These are phyloP conservation scores for Verticillium isaacii DNA, from an alignment of 2,329 filamentous ascomycete genomes.

Conservation along the genomic window DNA sequence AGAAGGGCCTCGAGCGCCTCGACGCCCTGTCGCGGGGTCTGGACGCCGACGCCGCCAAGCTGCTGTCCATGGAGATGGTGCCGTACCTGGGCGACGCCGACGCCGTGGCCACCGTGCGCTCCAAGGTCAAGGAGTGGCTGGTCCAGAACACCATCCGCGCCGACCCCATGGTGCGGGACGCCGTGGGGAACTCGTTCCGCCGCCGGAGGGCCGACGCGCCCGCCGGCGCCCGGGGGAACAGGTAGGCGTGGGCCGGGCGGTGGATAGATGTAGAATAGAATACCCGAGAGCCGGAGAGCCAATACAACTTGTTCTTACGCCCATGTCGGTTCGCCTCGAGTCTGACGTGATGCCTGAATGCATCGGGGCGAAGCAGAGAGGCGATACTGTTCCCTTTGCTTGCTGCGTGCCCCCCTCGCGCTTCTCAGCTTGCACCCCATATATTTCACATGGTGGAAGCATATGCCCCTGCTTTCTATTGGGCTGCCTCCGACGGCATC, in stretches of 20 bases:
- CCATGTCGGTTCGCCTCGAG: no score
- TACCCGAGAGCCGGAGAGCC: background rate
- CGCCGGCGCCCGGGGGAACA: conserved; percentile 52
- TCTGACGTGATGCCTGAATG: no score
- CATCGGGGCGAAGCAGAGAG: background rate
- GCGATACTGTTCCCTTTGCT: background rate
- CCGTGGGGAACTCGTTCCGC: conserved; percentile 64
- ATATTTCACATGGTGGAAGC: background rate
- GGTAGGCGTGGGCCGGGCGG: conserved; percentile 18
- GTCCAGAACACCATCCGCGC: conserved; percentile 79
- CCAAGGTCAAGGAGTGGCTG: conserved; percentile 78
- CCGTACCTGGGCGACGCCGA: conserved; percentile 73
- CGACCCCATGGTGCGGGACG: conserved; percentile 78
- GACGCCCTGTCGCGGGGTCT: conserved; percentile 53
- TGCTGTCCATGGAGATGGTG: conserved; percentile 74
- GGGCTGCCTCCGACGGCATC: background rate
- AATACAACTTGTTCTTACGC: no score
- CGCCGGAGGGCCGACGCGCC: conserved; percentile 59
- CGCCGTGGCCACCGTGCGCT: conserved; percentile 58
- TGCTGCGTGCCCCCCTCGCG: background rate
- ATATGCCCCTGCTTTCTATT: background rate
- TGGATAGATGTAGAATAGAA: background rate
- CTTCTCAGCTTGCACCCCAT: background rate
- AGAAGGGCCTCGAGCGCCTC: conserved; percentile 64
- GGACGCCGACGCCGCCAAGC: conserved; percentile 63